Base-by-base conservation (phyloP, 2,329 filamentous ascomycete species). In the Pseudocercospora musae region DNA sequence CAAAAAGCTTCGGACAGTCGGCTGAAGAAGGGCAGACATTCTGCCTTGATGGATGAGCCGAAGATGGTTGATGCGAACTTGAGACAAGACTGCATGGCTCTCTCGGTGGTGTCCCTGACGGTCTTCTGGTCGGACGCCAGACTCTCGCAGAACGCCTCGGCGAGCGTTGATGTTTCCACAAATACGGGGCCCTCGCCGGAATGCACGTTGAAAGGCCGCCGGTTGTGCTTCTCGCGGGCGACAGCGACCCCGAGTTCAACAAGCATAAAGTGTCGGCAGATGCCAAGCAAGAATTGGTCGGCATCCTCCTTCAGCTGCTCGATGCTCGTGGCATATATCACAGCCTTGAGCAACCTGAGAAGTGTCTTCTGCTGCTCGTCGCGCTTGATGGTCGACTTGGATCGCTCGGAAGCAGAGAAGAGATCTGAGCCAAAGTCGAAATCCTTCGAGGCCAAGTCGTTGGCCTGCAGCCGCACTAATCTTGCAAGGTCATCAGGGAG, bases 181-280 rank as follows among this genome's bases (percentile, higher is more conserved):
- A 87, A 89, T 3, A 98, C 83, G 1, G 90, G 89, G 0, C 95
- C 95, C 73, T 99, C 95, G 18, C 95, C 93, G 42, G 89, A 87
- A 54, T 87, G 85, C 2, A 95, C 91, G 72, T 96, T 88, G 72
- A 99, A 99, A 0, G 89, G 85, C 66, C 89, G 91, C 62, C 82
- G 86, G 60, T 82, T 86, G 68, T 93, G 90, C 77, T 94, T 93
- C 65, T 89, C 79, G 60, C 92, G 88, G 20, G 92, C 87, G 33
- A 98, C 81, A n/a, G 92, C 89, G 62, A 89, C 87, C 8, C 93
- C 94, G 23, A 99, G 83, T 75, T 99, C 95, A 29, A 99, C 80
- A 49, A 99, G 85, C 2, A 92, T 89, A 68, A 99, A 94, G 75
- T 99, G 96, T 57, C 89, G 88, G 71, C 92, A 96, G 9, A 97